A percentile compares a stretch with the other conserved stretches of the same genome.
Evolutionary conservation across 257 asterid genomes (phyloP).

Genomic region (Cruciata laevipes): DNA sequence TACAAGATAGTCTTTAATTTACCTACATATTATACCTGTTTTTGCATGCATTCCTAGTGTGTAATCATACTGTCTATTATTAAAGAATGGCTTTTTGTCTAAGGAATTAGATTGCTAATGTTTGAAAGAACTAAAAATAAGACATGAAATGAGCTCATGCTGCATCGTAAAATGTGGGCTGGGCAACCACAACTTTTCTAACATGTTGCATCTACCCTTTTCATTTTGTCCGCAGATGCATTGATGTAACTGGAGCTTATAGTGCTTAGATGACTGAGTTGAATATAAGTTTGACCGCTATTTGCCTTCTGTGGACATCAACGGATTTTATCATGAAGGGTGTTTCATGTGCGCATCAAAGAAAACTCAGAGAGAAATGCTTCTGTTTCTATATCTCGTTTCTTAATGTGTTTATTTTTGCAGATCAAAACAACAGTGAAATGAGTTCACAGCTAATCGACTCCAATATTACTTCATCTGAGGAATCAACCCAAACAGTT

Average conservation of each 20-base stretch:
- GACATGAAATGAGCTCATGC: not conserved
- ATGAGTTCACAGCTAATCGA: conserved; percentile 29
- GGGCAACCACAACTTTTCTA: not conserved
- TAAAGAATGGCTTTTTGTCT: not conserved
- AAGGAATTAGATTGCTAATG: not conserved
- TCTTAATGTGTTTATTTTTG: conserved; percentile 19
- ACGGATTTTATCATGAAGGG: conserved; percentile 90
- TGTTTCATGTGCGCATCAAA: conserved; percentile 35
- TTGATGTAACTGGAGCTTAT: conserved; percentile 93
- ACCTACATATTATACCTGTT: too few relatives aligned
- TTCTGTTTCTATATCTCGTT: not conserved
- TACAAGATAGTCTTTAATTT: too few relatives aligned
- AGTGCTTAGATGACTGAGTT: conserved; percentile 84
- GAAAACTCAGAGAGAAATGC: conserved; percentile 40
- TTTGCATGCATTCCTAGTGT: too few relatives aligned
- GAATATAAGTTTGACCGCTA: conserved; percentile 94
- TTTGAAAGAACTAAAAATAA: not conserved
- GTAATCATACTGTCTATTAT: too few relatives aligned
- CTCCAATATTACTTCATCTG: conserved; percentile 32
- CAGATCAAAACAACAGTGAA: conserved; percentile 45
- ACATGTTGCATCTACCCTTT: conserved; percentile 8
- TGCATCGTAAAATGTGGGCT: not conserved
- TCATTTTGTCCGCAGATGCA: conserved; percentile 59
- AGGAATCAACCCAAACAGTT: conserved; percentile 33
- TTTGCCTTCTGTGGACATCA: conserved; percentile 92